phyloP scores from a whole-genome alignment of 257 asterid species.

The Capsicum pubescens region DNA sequence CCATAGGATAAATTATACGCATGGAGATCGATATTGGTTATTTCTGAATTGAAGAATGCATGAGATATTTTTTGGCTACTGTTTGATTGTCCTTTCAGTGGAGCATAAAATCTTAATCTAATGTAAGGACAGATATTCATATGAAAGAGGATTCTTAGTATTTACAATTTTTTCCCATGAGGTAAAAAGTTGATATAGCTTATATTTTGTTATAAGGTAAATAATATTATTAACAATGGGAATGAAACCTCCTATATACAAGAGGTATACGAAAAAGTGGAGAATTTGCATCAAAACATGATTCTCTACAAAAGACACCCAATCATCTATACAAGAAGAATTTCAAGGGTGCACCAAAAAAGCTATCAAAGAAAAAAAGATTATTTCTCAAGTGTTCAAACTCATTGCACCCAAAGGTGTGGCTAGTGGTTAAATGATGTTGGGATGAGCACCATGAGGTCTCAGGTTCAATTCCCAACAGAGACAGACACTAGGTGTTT shows the following conservation, averaged over 20 bases:
- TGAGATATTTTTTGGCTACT: background rate
- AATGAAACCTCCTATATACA: background rate
- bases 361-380: background rate
- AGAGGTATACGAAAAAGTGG: background rate
- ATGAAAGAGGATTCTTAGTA: background rate
- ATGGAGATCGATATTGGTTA: background rate
- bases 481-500: too few relatives aligned
- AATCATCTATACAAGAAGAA: conserved; percentile 18
- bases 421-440: too few relatives aligned
- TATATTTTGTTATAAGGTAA: background rate
- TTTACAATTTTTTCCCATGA: background rate
- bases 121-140: background rate
- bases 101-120: background rate
- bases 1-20: background rate
- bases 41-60: background rate
- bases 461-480: too few relatives aligned
- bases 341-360: background rate
- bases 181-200: background rate
- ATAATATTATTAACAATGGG: background rate
- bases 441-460: too few relatives aligned
- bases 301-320: background rate
- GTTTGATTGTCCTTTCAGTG: background rate
- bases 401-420: background rate
- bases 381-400: background rate
- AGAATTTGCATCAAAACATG: background rate